Evolutionary conservation across 371 early-diverging fungal genomes (phyloP).

Genomic region (Actinomucor elegans): DNA sequence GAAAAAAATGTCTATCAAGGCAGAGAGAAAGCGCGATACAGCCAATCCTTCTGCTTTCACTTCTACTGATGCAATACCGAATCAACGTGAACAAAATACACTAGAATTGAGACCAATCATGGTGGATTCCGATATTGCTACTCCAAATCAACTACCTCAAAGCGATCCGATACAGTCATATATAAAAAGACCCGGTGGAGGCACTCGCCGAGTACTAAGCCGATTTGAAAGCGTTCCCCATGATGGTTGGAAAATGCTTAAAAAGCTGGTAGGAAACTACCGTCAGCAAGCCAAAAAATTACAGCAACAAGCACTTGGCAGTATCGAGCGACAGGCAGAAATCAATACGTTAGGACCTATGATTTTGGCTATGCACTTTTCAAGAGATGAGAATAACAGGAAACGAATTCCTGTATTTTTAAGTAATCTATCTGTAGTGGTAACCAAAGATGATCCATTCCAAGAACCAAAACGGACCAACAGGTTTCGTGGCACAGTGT

Average conservation of each 20-base stretch:
- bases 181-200: too few species aligned
- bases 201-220: conserved; percentile 7
- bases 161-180: too few species aligned
- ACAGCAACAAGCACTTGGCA: not conserved
- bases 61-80: too few species aligned
- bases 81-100: too few species aligned
- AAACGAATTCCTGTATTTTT: conserved; percentile 34
- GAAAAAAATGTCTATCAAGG: too few species aligned
- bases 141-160: too few species aligned
- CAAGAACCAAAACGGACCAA: not conserved
- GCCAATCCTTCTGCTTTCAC: too few species aligned
- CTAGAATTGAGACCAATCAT: too few species aligned
- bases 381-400: conserved; percentile 25
- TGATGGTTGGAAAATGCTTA: conserved; percentile 18
- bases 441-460: conserved; percentile 8
- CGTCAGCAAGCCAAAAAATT: not conserved
- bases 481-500: conserved; percentile 8
- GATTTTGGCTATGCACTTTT: conserved; percentile 20
- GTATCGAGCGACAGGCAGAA: conserved; percentile 22
- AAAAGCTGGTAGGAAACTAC: conserved; percentile 14
- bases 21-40: too few species aligned
- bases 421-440: conserved; percentile 15
- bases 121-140: too few species aligned
- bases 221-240: conserved; percentile 20
- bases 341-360: conserved; percentile 24